These are phyloP conservation scores for Quillaja saponaria DNA, from an alignment of 306 rosid species.

Conservation along the genomic window DNA sequence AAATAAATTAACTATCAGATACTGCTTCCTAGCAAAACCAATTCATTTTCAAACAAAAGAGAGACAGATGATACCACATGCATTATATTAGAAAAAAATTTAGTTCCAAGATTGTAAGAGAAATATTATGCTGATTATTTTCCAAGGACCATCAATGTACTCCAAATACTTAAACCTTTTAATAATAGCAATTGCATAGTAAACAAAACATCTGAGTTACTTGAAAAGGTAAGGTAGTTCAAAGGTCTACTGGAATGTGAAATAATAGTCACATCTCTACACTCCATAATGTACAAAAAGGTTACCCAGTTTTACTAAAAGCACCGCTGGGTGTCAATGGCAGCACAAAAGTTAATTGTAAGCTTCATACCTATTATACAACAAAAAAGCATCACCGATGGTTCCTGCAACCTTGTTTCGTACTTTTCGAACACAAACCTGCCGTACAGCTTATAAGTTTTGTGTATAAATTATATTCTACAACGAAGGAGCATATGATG, in stretches of 20 bases:
- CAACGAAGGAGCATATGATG: slow-evolving; percentile 11
- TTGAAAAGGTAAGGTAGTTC: neutral
- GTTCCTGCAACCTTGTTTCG: slow-evolving; percentile 90
- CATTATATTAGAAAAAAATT: neutral
- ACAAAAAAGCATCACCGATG: slow-evolving; percentile 66
- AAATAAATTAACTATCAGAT: neutral
- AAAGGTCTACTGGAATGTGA: neutral
- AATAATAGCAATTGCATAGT: too few species aligned
- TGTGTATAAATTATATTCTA: slow-evolving; percentile 2
- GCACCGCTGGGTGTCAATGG: slow-evolving; percentile 14
- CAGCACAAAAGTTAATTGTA: slow-evolving; percentile 6
- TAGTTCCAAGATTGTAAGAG: neutral
- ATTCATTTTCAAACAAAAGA: neutral
- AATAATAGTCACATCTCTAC: slow-evolving; percentile 1
- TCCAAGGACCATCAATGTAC: too few species aligned
- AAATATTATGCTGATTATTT: neutral
- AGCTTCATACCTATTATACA: slow-evolving; percentile 62
- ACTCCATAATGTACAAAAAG: neutral
- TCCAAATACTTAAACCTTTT: too few species aligned
- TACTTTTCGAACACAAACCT: slow-evolving; percentile 86
- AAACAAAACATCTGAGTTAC: neutral
- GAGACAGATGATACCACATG: neutral
- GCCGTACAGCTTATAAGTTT: slow-evolving; percentile 26
- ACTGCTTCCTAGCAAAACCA: neutral
- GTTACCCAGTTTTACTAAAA: neutral